Evolutionary conservation across 139 green algal species (phyloP).

Genomic region (Astrephomene gubernaculifera): DNA sequence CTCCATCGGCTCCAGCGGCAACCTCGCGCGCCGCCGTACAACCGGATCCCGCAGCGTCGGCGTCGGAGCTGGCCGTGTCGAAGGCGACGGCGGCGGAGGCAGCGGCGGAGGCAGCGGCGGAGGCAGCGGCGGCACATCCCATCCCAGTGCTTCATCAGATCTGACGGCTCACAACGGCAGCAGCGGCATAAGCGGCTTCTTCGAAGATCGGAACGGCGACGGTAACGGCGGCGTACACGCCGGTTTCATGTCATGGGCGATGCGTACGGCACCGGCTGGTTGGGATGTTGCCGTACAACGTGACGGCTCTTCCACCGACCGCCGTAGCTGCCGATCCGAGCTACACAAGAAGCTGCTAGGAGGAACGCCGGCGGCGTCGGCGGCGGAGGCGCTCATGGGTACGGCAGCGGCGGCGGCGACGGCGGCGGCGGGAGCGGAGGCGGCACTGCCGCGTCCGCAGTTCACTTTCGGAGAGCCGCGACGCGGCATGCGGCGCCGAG

Average conservation of each 20-base stretch:
- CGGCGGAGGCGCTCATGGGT: not conserved
- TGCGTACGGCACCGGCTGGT: conserved; percentile 14
- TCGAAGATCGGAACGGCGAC: not conserved
- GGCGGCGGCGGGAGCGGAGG: conserved; percentile 18
- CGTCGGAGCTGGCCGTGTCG: no score
- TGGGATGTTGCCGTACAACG: not conserved
- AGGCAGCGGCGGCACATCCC: not conserved
- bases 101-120: not conserved
- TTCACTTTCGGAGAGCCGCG: conserved; percentile 30
- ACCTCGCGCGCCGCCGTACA: not conserved
- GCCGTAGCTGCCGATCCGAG: not conserved
- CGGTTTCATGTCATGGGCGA: conserved; percentile 1
- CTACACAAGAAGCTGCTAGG: not conserved
- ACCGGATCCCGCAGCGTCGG: no score
- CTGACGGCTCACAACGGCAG: not conserved
- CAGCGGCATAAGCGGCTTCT: not conserved
- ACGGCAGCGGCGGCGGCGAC: not conserved
- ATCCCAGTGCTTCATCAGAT: no score
- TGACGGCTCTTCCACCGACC: not conserved
- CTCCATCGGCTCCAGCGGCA: not conserved
- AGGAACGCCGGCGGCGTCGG: not conserved
- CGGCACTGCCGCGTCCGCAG: not conserved
- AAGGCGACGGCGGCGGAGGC: no score
- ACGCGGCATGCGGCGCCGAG: no score
- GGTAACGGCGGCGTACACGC: not conserved